These are phyloP conservation scores for Rhodotorula kratochvilovae DNA, from an alignment of 768 basidiomycete genomes.

Conservation along the genomic window DNA sequence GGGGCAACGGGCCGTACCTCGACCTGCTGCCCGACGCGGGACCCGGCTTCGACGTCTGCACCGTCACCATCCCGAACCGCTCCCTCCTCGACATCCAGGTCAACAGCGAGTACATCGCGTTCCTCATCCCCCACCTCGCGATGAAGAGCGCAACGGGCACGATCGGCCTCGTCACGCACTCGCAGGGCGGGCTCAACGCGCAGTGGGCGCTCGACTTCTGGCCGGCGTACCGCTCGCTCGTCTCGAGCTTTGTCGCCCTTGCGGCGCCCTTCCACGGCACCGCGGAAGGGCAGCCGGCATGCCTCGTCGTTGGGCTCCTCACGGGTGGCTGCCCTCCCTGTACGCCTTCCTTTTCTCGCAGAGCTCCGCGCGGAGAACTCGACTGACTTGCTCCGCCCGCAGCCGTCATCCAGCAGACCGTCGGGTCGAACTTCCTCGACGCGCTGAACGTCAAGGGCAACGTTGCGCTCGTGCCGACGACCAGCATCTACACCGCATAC, in stretches of 20 bases:
- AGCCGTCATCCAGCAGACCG: slow-evolving; percentile 42
- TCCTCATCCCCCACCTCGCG: slow-evolving; percentile 40
- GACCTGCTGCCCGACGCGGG: slow-evolving; percentile 39
- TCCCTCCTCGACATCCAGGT: slow-evolving; percentile 42
- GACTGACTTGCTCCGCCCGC: too few relatives aligned
- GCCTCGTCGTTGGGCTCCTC: slow-evolving; percentile 21
- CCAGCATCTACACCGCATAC: slow-evolving; percentile 33
- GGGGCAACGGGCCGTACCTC: slow-evolving; percentile 43
- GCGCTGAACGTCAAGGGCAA: slow-evolving; percentile 40
- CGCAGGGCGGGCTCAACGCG: slow-evolving; percentile 35
- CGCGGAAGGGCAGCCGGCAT: slow-evolving; percentile 31
- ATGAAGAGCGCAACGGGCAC: slow-evolving; percentile 38
- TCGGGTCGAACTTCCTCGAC: slow-evolving; percentile 41
- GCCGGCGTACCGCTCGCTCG: slow-evolving; percentile 33
- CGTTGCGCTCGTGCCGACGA: slow-evolving; percentile 43
- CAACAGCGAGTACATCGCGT: slow-evolving; percentile 44
- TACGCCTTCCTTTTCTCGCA: too few relatives aligned
- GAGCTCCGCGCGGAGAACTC: too few relatives aligned
- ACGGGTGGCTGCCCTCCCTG: slow-evolving; percentile 42
- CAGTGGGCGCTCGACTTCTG: slow-evolving; percentile 42
- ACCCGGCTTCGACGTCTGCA: slow-evolving; percentile 43
- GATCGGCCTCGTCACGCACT: slow-evolving; percentile 44
- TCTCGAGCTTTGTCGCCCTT: slow-evolving; percentile 39
- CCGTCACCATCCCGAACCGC: slow-evolving; percentile 37
- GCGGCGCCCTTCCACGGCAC: slow-evolving; percentile 45